phyloP scores from a whole-genome alignment of 495 filamentous ascomycete genomes.

The Hamigera avellanea region DNA sequence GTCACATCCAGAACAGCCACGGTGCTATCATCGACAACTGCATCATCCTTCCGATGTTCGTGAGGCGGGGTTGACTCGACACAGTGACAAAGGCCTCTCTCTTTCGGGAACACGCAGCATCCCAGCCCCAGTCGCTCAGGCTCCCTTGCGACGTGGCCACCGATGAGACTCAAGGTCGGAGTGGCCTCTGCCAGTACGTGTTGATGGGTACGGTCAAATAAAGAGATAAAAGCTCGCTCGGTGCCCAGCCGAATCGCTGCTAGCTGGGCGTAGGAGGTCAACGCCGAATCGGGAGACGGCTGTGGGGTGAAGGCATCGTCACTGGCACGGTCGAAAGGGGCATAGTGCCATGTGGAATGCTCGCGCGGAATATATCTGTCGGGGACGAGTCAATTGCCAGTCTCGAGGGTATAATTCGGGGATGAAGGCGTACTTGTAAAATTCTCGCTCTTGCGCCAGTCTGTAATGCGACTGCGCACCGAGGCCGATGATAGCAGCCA shows the following conservation, averaged over 20 bases:
- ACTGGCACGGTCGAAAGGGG: conserved; percentile 10
- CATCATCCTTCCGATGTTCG: conserved; percentile 3
- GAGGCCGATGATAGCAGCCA: too few relatives aligned
- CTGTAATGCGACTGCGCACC: too few relatives aligned
- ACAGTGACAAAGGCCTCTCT: conserved; percentile 32
- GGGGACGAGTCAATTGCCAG: too few relatives aligned
- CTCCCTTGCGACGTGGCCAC: conserved; percentile 12
- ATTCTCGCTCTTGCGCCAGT: neutral
- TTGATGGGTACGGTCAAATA: conserved; percentile 43
- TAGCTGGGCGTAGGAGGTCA: conserved; percentile 52
- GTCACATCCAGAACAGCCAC: conserved; percentile 14
- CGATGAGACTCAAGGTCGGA: conserved; percentile 29
- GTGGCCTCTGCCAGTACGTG: conserved; percentile 53
- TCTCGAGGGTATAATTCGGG: neutral
- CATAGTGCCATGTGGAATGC: conserved; percentile 8
- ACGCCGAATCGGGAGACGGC: conserved; percentile 38
- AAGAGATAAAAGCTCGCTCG: conserved; percentile 41
- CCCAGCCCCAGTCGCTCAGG: conserved; percentile 27
- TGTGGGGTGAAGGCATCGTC: conserved; percentile 5
- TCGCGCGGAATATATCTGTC: too few relatives aligned
- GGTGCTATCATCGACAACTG: conserved; percentile 6
- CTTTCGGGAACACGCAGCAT: conserved; percentile 28
- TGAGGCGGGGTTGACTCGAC: conserved; percentile 7
- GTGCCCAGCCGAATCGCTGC: conserved; percentile 39
- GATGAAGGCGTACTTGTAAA: neutral